Conservation (phyloP, 805 yeast species). For the Metahyphopichia silvanorum region DNA sequence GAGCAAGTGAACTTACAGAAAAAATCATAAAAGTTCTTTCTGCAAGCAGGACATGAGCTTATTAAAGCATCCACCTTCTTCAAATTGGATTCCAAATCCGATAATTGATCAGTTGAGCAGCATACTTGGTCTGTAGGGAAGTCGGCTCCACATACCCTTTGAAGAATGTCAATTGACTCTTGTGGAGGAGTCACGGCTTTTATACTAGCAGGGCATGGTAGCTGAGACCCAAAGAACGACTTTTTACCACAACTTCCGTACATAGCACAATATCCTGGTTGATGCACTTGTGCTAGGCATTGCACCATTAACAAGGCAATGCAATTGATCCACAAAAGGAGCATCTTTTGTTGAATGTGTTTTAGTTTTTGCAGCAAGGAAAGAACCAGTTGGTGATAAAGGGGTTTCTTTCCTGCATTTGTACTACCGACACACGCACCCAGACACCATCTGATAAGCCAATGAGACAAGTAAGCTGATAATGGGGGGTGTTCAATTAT, state of each 20-base stretch:
- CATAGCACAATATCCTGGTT: constrained; percentile 50
- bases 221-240: constrained; percentile 68
- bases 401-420: no score
- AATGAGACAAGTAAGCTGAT: no score
- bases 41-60: constrained; percentile 81
- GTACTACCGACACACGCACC: no score
- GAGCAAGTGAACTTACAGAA: constrained; percentile 91
- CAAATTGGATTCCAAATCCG: constrained; percentile 50
- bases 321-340: no score
- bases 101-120: constrained; percentile 65
- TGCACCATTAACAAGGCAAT: no score
- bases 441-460: no score
- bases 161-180: constrained; percentile 44
- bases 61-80: constrained; percentile 40
- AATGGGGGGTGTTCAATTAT: no score
- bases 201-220: constrained; percentile 71
- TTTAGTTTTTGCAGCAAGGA: no score
- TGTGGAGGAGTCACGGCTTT: constrained; percentile 46
- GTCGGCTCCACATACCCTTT: constrained; percentile 68
- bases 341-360: no score
- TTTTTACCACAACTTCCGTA: constrained; percentile 74
- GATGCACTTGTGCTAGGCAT: no score
- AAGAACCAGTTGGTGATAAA: no score
- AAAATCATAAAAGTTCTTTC: constrained; percentile 75
- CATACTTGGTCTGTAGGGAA: constrained; percentile 60